Conservation (phyloP, 768 basidiomycete species). For the Lentinula raphanica region DNA sequence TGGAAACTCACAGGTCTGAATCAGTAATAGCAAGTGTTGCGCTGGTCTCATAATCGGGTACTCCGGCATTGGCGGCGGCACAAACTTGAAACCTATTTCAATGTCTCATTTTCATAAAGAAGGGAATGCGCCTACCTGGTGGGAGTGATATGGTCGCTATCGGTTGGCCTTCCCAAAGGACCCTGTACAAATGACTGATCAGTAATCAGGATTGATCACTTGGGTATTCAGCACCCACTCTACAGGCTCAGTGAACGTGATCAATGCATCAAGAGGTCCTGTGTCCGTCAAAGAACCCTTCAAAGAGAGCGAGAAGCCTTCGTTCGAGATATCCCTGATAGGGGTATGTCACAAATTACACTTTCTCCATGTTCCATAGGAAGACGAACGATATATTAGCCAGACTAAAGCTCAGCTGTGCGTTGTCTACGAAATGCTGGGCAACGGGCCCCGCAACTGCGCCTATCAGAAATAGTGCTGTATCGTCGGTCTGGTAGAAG, state of each 20-base stretch:
- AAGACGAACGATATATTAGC: constrained; percentile 52
- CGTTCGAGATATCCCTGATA: constrained; percentile 45
- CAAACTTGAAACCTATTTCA: constrained; percentile 40
- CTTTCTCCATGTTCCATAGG: too few species aligned
- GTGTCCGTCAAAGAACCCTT: constrained; percentile 55
- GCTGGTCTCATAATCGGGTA: constrained; percentile 53
- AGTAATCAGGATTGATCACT: neutral
- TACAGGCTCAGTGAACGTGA: constrained; percentile 60
- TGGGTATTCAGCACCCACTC: constrained; percentile 30
- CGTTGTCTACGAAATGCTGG: constrained; percentile 57
- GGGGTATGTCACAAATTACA: neutral
- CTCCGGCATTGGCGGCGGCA: constrained; percentile 59
- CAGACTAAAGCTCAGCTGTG: constrained; percentile 46
- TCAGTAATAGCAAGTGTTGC: constrained; percentile 56
- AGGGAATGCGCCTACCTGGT: constrained; percentile 32
- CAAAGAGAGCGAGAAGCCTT: constrained; percentile 59
- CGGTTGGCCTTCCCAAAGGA: constrained; percentile 56
- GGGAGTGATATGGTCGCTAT: constrained; percentile 65
- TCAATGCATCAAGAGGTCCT: constrained; percentile 66
- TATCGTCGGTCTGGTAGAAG: constrained; percentile 49
- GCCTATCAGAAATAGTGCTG: constrained; percentile 63
- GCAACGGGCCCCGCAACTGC: constrained; percentile 63
- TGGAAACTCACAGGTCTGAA: constrained; percentile 33
- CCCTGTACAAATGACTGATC: constrained; percentile 32
- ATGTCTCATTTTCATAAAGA: neutral